Evolutionary conservation across 2,329 filamentous ascomycete genomes (phyloP), one percentile per base, ranked within the genome.

Genomic region (Exophiala phaeomuriformis): DNA sequence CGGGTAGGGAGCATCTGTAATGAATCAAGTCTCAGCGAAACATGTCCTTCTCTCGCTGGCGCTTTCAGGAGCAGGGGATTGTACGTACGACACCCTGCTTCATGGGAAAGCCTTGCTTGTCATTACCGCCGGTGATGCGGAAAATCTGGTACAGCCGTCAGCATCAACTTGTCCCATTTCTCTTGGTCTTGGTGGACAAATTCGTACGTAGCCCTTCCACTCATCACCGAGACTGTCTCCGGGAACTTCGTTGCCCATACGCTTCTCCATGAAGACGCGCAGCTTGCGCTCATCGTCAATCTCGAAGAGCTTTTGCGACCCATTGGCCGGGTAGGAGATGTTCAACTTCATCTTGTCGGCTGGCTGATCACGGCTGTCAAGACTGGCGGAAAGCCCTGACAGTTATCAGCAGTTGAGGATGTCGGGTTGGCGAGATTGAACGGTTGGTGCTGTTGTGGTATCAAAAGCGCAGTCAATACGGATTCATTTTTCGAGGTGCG

Each of bases 31-130:
- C 60, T 62, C 60, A 63, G 61, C 57, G 55, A 58, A 47, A 30
- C 39, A 39, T 57, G 19, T 19, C 19, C 19, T 45, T 50, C 39
- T 9, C 55, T 61, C 57, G 58, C 55, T 60, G 61, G 53, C 58
- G 56, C 61, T 63, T 64, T 63, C 57, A 55, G 61, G 50, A 52
- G 49, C 46, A 62, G 59, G 63, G 60, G 60, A 63, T 59, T 48
- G 51, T 59, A 73, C 72, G 67, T 75, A 75, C 72, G 69, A 95
- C 88, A 83, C 93, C 93, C 86, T 98, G 94, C 90, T 98, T 98
- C 93, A 98, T 98, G 69, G 93, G 93, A 85, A 98, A 98, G 81
- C 93, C 93, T 83, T 98, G 94, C 89, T 98, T 98, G 88, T 98
- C 93, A 87, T 98, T 98, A 74, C 94, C 93, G 72, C 93, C 94